Percentiles rank a stretch among this genome's conserved stretches.
Conservation (phyloP, 2,329 filamentous ascomycete genomes). For the Fusarium nurragi region DNA sequence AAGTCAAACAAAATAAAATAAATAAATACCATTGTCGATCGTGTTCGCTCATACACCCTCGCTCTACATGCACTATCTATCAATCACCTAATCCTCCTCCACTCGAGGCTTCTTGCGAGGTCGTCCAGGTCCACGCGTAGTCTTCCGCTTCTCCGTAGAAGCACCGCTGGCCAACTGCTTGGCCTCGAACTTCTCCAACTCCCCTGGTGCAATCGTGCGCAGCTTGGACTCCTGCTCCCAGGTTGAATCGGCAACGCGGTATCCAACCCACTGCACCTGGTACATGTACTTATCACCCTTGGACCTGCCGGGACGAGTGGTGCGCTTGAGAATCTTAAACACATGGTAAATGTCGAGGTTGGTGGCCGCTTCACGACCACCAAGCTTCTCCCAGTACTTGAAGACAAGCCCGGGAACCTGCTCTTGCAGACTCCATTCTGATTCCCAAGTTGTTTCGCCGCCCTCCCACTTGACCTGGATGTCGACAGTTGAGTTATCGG, state of each 20-base stretch:
- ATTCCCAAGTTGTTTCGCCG: slow-evolving; percentile 41
- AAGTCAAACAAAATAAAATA: slow-evolving; percentile 1
- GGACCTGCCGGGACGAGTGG: slow-evolving; percentile 17
- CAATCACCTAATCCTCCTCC: slow-evolving; percentile 15
- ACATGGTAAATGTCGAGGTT: slow-evolving; percentile 41
- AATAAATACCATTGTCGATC: slow-evolving; percentile 29
- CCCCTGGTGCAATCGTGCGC: slow-evolving; percentile 36
- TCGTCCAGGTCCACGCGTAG: slow-evolving; percentile 35
- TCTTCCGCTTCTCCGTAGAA: slow-evolving; percentile 38
- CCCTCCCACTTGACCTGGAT: slow-evolving; percentile 40
- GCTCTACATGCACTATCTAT: slow-evolving; percentile 15
- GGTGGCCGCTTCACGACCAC: slow-evolving; percentile 41
- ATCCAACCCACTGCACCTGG: slow-evolving; percentile 44
- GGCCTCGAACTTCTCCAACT: slow-evolving; percentile 41
- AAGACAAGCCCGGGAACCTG: slow-evolving; percentile 41
- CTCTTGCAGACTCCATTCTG: slow-evolving; percentile 43
- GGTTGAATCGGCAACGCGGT: slow-evolving; percentile 37
- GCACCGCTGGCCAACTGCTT: slow-evolving; percentile 28
- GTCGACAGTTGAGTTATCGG: slow-evolving; percentile 38
- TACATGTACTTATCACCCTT: slow-evolving; percentile 33
- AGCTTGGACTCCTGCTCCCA: slow-evolving; percentile 40
- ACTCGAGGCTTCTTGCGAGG: slow-evolving; percentile 39
- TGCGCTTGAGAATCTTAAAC: slow-evolving; percentile 42
- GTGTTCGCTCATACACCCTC: slow-evolving; percentile 16
- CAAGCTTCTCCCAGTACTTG: slow-evolving; percentile 42